These are phyloP conservation scores for Flaveria trinervia DNA, from an alignment of 129 eudicot genomes.

Conservation along the genomic window DNA sequence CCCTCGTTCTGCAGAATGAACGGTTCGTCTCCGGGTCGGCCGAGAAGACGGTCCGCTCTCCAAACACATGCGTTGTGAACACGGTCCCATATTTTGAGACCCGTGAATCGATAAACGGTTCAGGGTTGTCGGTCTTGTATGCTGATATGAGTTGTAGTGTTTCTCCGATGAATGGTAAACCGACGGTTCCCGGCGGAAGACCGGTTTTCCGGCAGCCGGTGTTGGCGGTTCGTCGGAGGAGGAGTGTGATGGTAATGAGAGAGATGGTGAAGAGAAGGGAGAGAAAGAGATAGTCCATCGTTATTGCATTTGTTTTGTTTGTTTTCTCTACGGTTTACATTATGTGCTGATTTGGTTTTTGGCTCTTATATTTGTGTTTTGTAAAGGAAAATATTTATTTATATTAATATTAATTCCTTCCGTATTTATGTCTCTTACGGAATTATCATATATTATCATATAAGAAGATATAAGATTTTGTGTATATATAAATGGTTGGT, in stretches of 20 bases:
- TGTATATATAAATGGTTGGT: no score
- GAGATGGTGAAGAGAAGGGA: conserved; percentile 40
- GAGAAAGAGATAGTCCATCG: conserved; percentile 33
- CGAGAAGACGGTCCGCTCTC: conserved; percentile 83
- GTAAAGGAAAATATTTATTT: no score
- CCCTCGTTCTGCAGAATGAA: conserved; percentile 83
- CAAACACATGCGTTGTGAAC: conserved; percentile 87
- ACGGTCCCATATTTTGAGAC: conserved; percentile 67
- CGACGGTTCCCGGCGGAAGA: conserved; percentile 76
- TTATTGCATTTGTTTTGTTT: conserved; percentile 14
- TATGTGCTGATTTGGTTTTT: background rate
- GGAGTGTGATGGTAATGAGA: conserved; percentile 35
- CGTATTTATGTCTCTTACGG: no score
- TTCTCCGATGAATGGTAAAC: conserved; percentile 85
- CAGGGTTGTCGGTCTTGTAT: conserved; percentile 92
- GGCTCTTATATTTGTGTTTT: background rate
- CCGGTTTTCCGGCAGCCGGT: conserved; percentile 43
- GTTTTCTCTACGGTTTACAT: conserved; percentile 14
- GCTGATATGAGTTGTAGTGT: conserved; percentile 91
- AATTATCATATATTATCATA: no score
- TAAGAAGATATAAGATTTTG: no score
- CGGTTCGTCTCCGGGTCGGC: conserved; percentile 85
- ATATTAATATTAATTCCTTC: no score
- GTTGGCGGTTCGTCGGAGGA: conserved; percentile 41
- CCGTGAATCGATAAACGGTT: conserved; percentile 85